Base-by-base conservation (phyloP, 768 basidiomycete species). In the Naematelia encephala region DNA sequence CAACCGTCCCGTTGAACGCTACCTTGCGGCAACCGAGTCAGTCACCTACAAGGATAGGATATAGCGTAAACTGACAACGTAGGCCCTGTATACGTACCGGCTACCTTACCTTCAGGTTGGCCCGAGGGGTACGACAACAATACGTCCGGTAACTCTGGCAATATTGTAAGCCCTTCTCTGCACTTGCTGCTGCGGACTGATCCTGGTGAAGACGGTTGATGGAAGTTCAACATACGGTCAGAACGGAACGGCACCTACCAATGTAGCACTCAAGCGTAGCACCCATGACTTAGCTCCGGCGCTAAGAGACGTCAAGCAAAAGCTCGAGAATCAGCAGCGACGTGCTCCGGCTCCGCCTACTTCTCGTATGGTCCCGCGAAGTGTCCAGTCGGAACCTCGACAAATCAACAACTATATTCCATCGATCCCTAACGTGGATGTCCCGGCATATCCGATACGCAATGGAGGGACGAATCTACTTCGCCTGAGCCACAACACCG, bases 1-100 rank as follows among this genome's bases (percentile, higher is more conserved):
- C 62, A 2, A 59, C 62, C 0, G 43, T 57, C 14, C 29, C 48
- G 3, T 50, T 62, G 16, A 44, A 62, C 19, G n/a, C 56, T 1
- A 62, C 60, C 11, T 25, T 51, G 22, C 50, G 5, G 16, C 50
- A 51, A 26, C 50, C 50, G 1, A n/a, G 50, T 51, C 21, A 16
- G 34, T 39, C 34, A 16, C 8, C 34, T 8, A 16, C 34, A 8
- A 8, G 16, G 8, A 39, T 8, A 39, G 8, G 8, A 16, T 39
- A 39, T 8, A 16, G 16, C 8, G 8, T 16, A 39, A 8, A 8
- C 8, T 16, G 16, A 39, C 34, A 39, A 16, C 8, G 34, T 16
- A 39, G 34, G 34, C 16, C 34, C 34, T 8, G 34, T 8, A 16
- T 39, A 39, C 34, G 34, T 39, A 8, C 34, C 34, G 34, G 34